These are phyloP conservation scores for Tetrahymena thermophila DNA, from an alignment of 73 alveolate genomes.

Conservation along the genomic window DNA sequence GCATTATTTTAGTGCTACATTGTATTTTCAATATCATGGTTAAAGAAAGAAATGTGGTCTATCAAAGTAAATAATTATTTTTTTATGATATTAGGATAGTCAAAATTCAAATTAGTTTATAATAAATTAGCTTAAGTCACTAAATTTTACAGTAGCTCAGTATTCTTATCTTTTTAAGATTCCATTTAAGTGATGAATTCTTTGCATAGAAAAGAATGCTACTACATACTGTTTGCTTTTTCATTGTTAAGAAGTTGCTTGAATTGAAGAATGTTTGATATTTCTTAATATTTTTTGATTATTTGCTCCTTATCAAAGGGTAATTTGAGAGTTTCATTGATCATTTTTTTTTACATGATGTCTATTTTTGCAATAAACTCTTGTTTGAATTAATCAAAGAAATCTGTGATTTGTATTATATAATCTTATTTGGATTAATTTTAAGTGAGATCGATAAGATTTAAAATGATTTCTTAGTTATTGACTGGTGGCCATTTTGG, in stretches of 20 bases:
- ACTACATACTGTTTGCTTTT: too few species aligned
- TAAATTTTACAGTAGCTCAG: background rate
- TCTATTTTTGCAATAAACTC: background rate
- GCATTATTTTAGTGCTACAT: too few species aligned
- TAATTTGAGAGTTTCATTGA: background rate
- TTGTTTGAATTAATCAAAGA: too few species aligned
- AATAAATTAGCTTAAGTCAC: background rate
- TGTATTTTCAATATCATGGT: background rate
- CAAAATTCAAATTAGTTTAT: background rate
- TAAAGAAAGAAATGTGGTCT: background rate
- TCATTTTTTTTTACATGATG: background rate
- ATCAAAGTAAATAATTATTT: background rate
- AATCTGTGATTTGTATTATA: background rate
- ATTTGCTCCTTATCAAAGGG: background rate
- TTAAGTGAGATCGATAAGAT: background rate
- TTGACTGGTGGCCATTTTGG: background rate
- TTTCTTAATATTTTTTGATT: background rate
- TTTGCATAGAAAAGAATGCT: background rate
- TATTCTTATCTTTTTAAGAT: background rate
- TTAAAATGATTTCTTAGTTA: too few species aligned
- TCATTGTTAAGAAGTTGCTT: background rate
- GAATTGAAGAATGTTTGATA: background rate
- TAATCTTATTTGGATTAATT: background rate
- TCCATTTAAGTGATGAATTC: background rate
- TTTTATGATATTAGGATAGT: background rate